phyloP scores from a whole-genome alignment of 106 monocot genomes.

The Dioscorea zingiberensis region DNA sequence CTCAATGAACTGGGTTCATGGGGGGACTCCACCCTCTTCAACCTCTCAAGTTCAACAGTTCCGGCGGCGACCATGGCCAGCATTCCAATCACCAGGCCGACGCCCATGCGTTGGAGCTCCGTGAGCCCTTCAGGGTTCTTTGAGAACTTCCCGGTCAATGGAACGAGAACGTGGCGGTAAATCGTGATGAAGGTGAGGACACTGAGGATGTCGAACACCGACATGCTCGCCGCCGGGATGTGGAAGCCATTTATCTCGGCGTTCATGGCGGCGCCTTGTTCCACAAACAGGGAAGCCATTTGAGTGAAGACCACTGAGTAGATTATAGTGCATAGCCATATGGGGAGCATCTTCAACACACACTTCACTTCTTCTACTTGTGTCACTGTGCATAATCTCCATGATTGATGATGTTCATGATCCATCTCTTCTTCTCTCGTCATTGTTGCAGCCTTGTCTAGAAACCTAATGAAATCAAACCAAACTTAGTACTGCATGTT shows the following conservation, averaged over 20 bases:
- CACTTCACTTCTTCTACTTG: conserved; percentile 90
- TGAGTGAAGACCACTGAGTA: conserved; percentile 89
- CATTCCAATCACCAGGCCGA: conserved; percentile 41
- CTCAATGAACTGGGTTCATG: conserved; percentile 30
- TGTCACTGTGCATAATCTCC: conserved; percentile 73
- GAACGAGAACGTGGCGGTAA: conserved; percentile 38
- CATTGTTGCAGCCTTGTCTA: conserved; percentile 64
- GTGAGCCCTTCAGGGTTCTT: conserved; percentile 35
- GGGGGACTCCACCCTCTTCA: conserved; percentile 9
- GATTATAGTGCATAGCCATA: conserved; percentile 76
- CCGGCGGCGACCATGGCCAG: conserved; percentile 54
- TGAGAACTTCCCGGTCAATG: conserved; percentile 6
- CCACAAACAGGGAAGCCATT: conserved; percentile 79
- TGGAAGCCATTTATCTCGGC: conserved; percentile 33
- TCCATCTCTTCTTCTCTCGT: conserved; percentile 4
- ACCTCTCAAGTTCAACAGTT: conserved; percentile 29
- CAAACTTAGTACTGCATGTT: no score
- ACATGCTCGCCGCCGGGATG: conserved; percentile 73
- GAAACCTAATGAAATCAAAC: conserved; percentile 38
- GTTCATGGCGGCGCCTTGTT: conserved; percentile 61
- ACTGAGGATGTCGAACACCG: conserved; percentile 53
- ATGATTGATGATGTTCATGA: conserved; percentile 13
- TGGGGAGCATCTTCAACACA: conserved; percentile 64
- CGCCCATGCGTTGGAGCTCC: conserved; percentile 69
- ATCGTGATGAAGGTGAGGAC: conserved; percentile 46